phyloP scores from a whole-genome alignment of 495 filamentous ascomycete genomes.

The Aspergillus ellipticus region DNA sequence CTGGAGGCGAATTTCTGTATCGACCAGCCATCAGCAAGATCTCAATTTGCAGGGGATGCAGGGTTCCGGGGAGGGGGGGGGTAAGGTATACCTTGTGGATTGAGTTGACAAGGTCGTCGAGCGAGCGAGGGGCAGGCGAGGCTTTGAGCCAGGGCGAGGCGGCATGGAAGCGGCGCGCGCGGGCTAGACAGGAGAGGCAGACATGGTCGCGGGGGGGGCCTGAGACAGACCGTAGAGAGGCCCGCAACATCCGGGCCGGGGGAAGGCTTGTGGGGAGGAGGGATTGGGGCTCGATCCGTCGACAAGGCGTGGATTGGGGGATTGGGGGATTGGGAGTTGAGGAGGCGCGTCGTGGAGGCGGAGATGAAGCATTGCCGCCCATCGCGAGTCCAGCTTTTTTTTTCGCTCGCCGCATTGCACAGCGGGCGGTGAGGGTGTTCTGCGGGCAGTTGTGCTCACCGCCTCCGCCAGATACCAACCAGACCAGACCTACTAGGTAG shows the following conservation, averaged over 20 bases:
- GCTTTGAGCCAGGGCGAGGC: conserved; percentile 14
- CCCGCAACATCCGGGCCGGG: conserved; percentile 38
- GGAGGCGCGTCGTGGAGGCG: background rate
- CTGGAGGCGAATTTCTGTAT: too few relatives aligned
- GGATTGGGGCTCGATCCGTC: too few relatives aligned
- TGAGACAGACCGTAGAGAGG: conserved; percentile 38
- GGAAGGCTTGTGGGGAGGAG: background rate
- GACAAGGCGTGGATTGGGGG: too few relatives aligned
- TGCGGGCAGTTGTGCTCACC: background rate
- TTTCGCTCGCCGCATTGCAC: background rate
- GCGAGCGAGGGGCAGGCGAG: background rate
- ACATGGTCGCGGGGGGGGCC: conserved; percentile 37
- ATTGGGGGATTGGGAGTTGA: background rate
- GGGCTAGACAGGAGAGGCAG: conserved; percentile 35
- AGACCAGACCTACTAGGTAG: too few relatives aligned
- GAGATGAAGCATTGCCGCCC: too few relatives aligned
- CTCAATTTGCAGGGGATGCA: too few relatives aligned
- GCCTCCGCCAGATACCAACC: background rate
- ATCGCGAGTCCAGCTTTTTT: too few relatives aligned
- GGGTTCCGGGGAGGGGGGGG: too few relatives aligned
- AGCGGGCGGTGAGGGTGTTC: background rate
- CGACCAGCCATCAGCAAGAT: too few relatives aligned
- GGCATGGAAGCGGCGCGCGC: conserved; percentile 28
- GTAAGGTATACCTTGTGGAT: conserved; percentile 1
- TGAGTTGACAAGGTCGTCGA: background rate